Evolutionary conservation across 2,329 filamentous ascomycete genomes (phyloP), one percentile per base, ranked within the genome.

Genomic region (Fusarium devonianum): DNA sequence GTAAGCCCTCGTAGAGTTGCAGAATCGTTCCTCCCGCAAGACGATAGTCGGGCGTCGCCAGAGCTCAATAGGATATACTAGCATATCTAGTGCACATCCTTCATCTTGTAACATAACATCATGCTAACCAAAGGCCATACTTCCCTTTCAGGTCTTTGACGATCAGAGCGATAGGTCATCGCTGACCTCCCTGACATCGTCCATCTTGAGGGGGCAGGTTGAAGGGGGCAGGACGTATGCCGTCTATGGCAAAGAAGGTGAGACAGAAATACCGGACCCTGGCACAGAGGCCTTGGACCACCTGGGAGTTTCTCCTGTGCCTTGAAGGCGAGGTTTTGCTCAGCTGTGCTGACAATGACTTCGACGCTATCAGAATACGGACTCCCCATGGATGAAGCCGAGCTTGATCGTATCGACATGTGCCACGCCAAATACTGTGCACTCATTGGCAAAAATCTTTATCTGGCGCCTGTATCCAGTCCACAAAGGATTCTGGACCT

Each of bases 401-500:
- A 75, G 46, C 62, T 75, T 16, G 72, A 75, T 40, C 66, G 73
- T 10, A 72, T 75, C n/a, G 71, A 75, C 47, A 65, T 75, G 62
- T 68, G 66, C 10, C 73, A 75, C 50, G 62, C 64, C 8, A 71
- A 73, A 45, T 72, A 72, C 52, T 66, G 56, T 17, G 65, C 64
- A 2, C 25, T 68, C 3, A 60, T 69, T 19, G 61, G 58, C 10
- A 70, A 66, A 37, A 61, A 56, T 1, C 55, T 54, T 1, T 66
- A 63, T 40, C 25, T 65, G 34, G 40, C 65, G 1, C 65, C 65
- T 3, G 32, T 67, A 8, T 21, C 46, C 2, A 30, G 55, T 2
- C 68, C 67, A 2, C 63, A 67, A 32, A 63, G 26, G 18, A 64
- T 70, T 8, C 35, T 70, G 1, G 68, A 71, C 44, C 59, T 71